A percentile compares a stretch with the other conserved stretches of the same genome.
These are phyloP conservation scores for Alternaria gaisen DNA, from an alignment of 2,329 filamentous ascomycete species.

Conservation along the genomic window DNA sequence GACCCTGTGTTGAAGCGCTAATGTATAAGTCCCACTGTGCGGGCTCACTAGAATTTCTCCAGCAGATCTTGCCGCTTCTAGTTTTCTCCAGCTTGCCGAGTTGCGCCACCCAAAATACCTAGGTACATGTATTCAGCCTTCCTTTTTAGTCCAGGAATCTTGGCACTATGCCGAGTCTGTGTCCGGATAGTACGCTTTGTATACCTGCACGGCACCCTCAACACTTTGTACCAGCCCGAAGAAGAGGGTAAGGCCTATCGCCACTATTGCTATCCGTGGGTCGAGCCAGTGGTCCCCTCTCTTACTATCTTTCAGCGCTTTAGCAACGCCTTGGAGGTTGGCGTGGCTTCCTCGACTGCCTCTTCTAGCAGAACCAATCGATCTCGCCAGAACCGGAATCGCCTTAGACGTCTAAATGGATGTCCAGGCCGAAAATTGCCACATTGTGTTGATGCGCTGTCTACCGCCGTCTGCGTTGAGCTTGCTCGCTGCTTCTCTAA, in stretches of 20 bases:
- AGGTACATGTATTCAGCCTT: background rate
- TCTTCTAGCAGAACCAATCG: too few species aligned
- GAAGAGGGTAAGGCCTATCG: slow-evolving; percentile 21
- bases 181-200: slow-evolving; percentile 24
- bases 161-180: background rate
- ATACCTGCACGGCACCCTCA: slow-evolving; percentile 55
- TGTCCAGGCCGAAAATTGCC: too few species aligned
- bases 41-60: background rate
- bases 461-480: too few species aligned
- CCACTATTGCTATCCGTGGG: background rate
- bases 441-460: too few species aligned
- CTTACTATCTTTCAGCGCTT: too few species aligned
- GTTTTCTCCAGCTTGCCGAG: background rate
- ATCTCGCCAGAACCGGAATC: too few species aligned
- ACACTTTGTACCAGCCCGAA: slow-evolving; percentile 54
- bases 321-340: too few species aligned
- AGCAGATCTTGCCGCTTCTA: background rate
- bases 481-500: background rate
- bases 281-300: background rate
- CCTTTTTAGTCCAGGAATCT: background rate
- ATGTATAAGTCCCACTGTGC: background rate
- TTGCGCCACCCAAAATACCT: background rate
- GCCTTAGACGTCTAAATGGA: too few species aligned
- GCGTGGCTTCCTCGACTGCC: too few species aligned
- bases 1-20: background rate